Conservation (phyloP, 768 basidiomycete genomes). For the Asterophora lycoperdoides region DNA sequence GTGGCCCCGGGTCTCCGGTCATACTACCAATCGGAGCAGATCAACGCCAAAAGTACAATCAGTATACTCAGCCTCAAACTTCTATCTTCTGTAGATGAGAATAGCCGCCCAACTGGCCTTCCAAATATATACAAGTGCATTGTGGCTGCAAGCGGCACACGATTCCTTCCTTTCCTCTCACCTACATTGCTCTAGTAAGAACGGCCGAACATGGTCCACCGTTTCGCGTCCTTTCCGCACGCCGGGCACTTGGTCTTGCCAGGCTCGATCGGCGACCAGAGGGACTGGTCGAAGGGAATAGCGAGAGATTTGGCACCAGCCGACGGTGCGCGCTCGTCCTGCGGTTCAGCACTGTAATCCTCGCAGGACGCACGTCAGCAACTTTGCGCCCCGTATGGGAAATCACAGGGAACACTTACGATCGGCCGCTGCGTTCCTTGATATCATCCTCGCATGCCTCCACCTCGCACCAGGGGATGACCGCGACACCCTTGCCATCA, state of each 20-base stretch:
- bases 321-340: slow-evolving; percentile 93
- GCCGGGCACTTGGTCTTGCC: slow-evolving; percentile 89
- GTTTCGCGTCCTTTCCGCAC: slow-evolving; percentile 84
- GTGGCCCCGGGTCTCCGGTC: no score
- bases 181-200: slow-evolving; percentile 52
- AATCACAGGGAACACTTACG: slow-evolving; percentile 44
- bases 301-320: slow-evolving; percentile 96
- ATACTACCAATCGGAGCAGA: no score
- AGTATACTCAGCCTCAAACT: not conserved
- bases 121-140: slow-evolving; percentile 8
- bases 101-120: no score
- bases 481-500: slow-evolving; percentile 82
- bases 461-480: slow-evolving; percentile 94
- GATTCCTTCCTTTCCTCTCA: slow-evolving; percentile 5
- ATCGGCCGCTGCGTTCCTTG: slow-evolving; percentile 86
- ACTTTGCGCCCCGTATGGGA: slow-evolving; percentile 8
- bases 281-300: slow-evolving; percentile 91
- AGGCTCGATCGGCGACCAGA: slow-evolving; percentile 73
- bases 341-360: slow-evolving; percentile 64
- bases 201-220: slow-evolving; percentile 96
- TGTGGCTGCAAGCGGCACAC: not conserved
- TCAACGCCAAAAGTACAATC: no score
- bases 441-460: slow-evolving; percentile 96
- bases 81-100: slow-evolving; percentile 9
- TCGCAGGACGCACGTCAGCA: slow-evolving; percentile 6